Evolutionary conservation across 75 land plant species (phyloP), one percentile per base, ranked within the genome.

Genomic region (Pinus tabuliformis): DNA sequence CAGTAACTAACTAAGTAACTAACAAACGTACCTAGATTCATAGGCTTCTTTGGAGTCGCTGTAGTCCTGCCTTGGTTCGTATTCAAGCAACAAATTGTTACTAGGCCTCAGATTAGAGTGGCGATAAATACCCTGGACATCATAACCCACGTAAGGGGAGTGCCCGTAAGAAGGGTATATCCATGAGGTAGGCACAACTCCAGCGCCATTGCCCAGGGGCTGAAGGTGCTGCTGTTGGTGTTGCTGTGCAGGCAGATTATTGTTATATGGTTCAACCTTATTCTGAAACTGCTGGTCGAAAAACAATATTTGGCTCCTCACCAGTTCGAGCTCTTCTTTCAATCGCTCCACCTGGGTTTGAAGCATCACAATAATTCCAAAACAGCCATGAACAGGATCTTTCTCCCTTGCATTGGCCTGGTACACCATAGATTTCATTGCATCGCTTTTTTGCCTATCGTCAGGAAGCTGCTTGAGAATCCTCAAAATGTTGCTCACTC

Each of bases 311-410:
- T 36, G 86, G 73, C 76, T 80, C 63, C 57, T 86, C 77, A 22
- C 87, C 16, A 59, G 3, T 3, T 60, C 76, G 1, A 81, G 75
- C 70, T 81, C 75, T 20, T 64, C 64, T 22, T 24, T 64, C 52
- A 79, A 20, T 33, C 28, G 18, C 0, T 66, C 75, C 33, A 92
- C 80, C 76, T 86, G 90, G 0, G 75, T 74, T 13, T 83, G 72
- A 30, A 94, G 83, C 18, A 78, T 72, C 5, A 59, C 39, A 49
- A 94, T 82, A 30, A 88, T 64, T 1, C 91, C 62, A 58, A 75
- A 77, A 62, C 93, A 92, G 6, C 97, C 97, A n/a, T 88, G 80
- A 54, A 90, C 89, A 28, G 93, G 97, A 70, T 92, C 93, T 42
- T 42, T 59, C 56, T 92, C 95, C 2, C 95, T 84, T 0, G 75